Base-by-base conservation (phyloP, 345 rosid species). In the Litchi chinensis region DNA sequence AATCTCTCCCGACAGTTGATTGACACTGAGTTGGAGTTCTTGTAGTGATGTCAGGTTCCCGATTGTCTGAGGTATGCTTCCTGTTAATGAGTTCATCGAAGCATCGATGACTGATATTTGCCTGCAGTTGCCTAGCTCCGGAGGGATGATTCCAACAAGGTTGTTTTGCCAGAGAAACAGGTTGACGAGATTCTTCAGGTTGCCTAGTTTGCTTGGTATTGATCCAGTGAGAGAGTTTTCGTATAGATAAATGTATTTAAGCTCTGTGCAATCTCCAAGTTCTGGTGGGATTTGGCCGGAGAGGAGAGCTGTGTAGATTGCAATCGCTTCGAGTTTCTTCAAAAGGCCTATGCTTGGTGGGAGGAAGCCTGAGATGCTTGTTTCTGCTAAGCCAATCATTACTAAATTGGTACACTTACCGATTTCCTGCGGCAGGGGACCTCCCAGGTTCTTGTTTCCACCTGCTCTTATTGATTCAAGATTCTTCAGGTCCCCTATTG, bases 231-330 rank as follows among this genome's bases (percentile, higher is more conserved):
- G 83, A 0, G 97, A 83, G 81, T 95, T 95, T 78, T 93, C 91
- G 15, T 95, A 92, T 10, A 95, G 86, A 84, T 91, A 95, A 46
- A 95, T 87, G 84, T 90, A 81, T 74, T 86, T 88, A 3, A 93
- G 98, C 80, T 77, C 83, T n/a, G 93, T 85, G 84, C 98, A 92
- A 73, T 87, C 76, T 1, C 97, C 93, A 28, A 95, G 87, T 72
- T 93, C 98, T 0, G 89, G 86, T 1, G 94, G 97, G 85, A 95
- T 91, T 39, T 84, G 91, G 50, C 97, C 97, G n/a, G 92, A 91
- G 39, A 93, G 83, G 22, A 89, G 80, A 28, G 94, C 84, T 0
- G 97, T 93, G 81, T 95, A 95, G 69, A 93, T 85, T 9, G 98
- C 94, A 4, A 95, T 80, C 1, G 95, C 91, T 70, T 90, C 86